A percentile compares a stretch with the other conserved stretches of the same genome.
These are phyloP conservation scores for Yamadazyma scolyti DNA, from an alignment of 805 yeast genomes.

Conservation along the genomic window DNA sequence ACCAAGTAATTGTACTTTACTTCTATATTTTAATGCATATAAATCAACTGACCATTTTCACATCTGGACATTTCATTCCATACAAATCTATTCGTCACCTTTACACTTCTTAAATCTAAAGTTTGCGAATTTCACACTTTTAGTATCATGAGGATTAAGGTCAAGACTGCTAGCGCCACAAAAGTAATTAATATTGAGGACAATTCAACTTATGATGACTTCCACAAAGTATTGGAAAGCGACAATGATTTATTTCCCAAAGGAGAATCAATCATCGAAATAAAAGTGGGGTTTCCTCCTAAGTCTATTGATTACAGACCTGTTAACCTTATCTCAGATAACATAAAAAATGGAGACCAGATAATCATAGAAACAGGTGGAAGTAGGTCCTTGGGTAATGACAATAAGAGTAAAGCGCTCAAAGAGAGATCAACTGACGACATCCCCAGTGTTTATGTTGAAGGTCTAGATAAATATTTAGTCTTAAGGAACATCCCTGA, in stretches of 20 bases:
- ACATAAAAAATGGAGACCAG: constrained; percentile 59
- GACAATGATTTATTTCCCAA: constrained; percentile 3
- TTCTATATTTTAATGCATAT: too few relatives aligned
- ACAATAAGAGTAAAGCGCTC: not conserved
- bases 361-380: constrained; percentile 31
- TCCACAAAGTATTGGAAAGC: constrained; percentile 17
- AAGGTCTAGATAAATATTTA: constrained; percentile 26
- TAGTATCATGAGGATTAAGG: constrained; percentile 12
- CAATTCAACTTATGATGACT: constrained; percentile 28
- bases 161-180: constrained; percentile 6
- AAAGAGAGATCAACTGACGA: constrained; percentile 6
- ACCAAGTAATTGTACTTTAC: too few relatives aligned
- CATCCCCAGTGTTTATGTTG: constrained; percentile 23
- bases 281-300: constrained; percentile 65
- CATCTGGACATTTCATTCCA: too few relatives aligned
- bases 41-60: too few relatives aligned
- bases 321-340: constrained; percentile 29
- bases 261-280: constrained; percentile 9
- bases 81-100: too few relatives aligned
- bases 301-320: constrained; percentile 31
- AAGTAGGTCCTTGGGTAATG: too few relatives aligned
- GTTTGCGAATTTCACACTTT: not conserved
- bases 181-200: constrained; percentile 24
- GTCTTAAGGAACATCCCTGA: constrained; percentile 62
- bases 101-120: too few relatives aligned